These are phyloP conservation scores for Globisporangium yorkense DNA, from an alignment of 352 stramenopile genomes.

Conservation along the genomic window DNA sequence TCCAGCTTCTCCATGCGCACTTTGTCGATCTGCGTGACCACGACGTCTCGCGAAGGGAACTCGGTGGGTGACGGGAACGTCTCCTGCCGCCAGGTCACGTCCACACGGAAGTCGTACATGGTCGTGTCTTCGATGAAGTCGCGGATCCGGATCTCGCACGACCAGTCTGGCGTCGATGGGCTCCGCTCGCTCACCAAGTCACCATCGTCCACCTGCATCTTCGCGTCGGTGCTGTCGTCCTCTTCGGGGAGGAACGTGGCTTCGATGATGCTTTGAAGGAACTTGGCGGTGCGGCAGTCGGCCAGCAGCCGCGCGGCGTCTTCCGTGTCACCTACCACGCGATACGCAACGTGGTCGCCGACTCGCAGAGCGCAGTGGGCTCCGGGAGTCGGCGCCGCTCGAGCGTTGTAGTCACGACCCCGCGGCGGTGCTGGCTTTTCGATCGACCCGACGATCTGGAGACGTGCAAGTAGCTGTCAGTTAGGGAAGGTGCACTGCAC, in stretches of 20 bases:
- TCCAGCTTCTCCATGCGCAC: conserved; percentile 46
- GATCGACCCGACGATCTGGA: conserved; percentile 34
- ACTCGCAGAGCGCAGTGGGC: conserved; percentile 36
- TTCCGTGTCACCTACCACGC: conserved; percentile 45
- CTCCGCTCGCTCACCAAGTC: background rate
- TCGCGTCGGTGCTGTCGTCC: conserved; percentile 25
- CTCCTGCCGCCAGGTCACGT: conserved; percentile 39
- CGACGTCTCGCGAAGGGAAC: conserved; percentile 23
- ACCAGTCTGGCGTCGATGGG: conserved; percentile 28
- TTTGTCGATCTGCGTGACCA: conserved; percentile 30
- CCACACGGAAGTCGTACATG: conserved; percentile 49
- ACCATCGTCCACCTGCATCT: conserved; percentile 26
- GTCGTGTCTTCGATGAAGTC: conserved; percentile 34
- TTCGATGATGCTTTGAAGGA: conserved; percentile 69
- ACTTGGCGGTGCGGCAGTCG: conserved; percentile 46
- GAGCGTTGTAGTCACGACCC: conserved; percentile 1
- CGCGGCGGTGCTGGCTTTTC: conserved; percentile 19
- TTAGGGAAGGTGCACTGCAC: background rate
- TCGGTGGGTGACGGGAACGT: conserved; percentile 9
- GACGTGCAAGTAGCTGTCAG: background rate
- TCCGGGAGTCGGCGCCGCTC: conserved; percentile 10
- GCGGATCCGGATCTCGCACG: conserved; percentile 40
- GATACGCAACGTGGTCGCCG: conserved; percentile 36
- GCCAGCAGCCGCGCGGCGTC: conserved; percentile 39
- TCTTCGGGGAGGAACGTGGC: conserved; percentile 47